Percentiles rank a stretch among this genome's conserved stretches.
These are phyloP conservation scores for Batkoa obscura DNA, from an alignment of 371 early-diverging fungal genomes.

Conservation along the genomic window DNA sequence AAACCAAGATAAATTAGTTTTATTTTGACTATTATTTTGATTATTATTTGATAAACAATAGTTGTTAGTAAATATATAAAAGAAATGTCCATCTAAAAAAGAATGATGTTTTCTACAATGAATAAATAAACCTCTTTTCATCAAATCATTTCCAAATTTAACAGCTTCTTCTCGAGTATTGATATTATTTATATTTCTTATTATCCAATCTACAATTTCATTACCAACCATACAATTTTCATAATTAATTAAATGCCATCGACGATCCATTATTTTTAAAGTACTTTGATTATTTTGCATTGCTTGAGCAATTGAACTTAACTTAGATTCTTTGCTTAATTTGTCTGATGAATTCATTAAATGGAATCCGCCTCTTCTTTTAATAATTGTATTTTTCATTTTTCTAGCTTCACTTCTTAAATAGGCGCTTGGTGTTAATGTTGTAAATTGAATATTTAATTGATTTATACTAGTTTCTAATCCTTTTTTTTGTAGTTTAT, in stretches of 20 bases:
- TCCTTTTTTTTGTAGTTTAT: no score
- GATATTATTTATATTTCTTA: slow-evolving; percentile 57
- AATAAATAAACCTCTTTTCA: slow-evolving; percentile 52
- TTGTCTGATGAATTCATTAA: slow-evolving; percentile 5
- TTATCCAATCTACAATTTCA: slow-evolving; percentile 82
- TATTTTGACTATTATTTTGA: background rate
- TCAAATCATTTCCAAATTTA: slow-evolving; percentile 55
- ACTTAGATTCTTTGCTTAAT: slow-evolving; percentile 22
- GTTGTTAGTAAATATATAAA: slow-evolving; percentile 55
- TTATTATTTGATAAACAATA: slow-evolving; percentile 17
- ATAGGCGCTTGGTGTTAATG: slow-evolving; percentile 6
- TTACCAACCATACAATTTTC: slow-evolving; percentile 61
- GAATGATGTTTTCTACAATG: slow-evolving; percentile 51
- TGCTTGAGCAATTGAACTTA: slow-evolving; percentile 40
- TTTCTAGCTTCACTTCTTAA: slow-evolving; percentile 7
- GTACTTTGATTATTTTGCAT: slow-evolving; percentile 58
- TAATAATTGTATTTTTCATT: background rate
- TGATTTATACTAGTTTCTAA: slow-evolving; percentile 2
- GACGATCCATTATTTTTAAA: slow-evolving; percentile 48
- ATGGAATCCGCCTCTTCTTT: background rate
- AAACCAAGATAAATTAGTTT: background rate
- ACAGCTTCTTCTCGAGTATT: slow-evolving; percentile 66
- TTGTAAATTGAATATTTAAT: slow-evolving; percentile 12
- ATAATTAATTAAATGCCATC: slow-evolving; percentile 78
- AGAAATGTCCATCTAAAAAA: slow-evolving; percentile 85